Evolutionary conservation across 129 eudicot species (phyloP).

Genomic region (Centaurea solstitialis): DNA sequence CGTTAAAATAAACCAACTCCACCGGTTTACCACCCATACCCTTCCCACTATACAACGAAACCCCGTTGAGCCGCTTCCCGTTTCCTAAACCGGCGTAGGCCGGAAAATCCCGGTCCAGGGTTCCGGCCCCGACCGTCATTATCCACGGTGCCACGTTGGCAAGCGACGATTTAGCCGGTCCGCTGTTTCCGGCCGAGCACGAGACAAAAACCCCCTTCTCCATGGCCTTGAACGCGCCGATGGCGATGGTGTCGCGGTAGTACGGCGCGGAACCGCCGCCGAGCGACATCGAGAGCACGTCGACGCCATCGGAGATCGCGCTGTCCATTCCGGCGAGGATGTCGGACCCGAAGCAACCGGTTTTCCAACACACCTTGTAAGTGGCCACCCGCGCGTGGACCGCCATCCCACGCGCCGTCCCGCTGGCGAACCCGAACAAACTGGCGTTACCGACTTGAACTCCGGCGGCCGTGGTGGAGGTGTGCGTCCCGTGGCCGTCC

Average conservation of each 20-base stretch:
- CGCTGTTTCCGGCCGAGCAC: conserved; percentile 91
- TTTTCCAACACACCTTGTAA: conserved; percentile 75
- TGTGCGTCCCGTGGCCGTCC: conserved; percentile 96
- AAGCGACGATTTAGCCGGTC: conserved; percentile 54
- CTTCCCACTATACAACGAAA: conserved; percentile 73
- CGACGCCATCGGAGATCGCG: conserved; percentile 75
- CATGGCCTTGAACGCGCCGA: conserved; percentile 79
- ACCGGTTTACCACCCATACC: conserved; percentile 67
- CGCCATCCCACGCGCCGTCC: conserved; percentile 91
- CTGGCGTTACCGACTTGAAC: conserved; percentile 60
- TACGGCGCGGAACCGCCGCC: conserved; percentile 80
- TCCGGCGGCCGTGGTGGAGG: conserved; percentile 83
- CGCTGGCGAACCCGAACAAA: conserved; percentile 74
- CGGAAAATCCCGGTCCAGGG: conserved; percentile 83
- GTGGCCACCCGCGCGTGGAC: conserved; percentile 67
- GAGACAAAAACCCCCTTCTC: conserved; percentile 84
- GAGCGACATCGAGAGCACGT: conserved; percentile 71
- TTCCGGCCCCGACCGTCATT: conserved; percentile 92
- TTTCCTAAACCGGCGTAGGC: conserved; percentile 58
- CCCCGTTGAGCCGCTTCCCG: conserved; percentile 50
- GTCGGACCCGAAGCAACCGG: conserved; percentile 81
- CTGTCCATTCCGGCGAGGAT: conserved; percentile 82
- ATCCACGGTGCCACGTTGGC: conserved; percentile 95
- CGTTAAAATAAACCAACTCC: conserved; percentile 47
- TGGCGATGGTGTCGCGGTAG: conserved; percentile 66